Evolutionary conservation across 768 basidiomycete genomes (phyloP).

Genomic region (Rubroboletus pulcherrimus): DNA sequence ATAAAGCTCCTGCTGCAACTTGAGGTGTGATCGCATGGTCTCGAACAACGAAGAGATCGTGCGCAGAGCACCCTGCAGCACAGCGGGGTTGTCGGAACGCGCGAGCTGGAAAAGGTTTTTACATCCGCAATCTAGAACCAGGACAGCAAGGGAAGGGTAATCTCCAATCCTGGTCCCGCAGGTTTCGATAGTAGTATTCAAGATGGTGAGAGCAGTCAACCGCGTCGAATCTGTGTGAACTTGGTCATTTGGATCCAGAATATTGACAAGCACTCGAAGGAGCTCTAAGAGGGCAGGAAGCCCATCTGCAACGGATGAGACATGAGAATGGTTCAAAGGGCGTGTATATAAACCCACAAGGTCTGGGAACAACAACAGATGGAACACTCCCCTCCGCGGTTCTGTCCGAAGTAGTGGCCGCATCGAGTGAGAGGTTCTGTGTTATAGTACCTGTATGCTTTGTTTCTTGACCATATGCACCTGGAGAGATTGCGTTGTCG

Average conservation of each 20-base stretch:
- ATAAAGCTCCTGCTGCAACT: conserved; percentile 94
- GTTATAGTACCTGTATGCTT: neutral
- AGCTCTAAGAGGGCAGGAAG: conserved; percentile 91
- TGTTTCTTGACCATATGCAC: conserved; percentile 8
- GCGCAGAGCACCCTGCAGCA: conserved; percentile 79
- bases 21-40: conserved; percentile 80
- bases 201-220: conserved; percentile 78
- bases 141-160: conserved; percentile 72
- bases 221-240: conserved; percentile 96
- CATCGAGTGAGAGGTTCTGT: neutral
- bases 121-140: conserved; percentile 87
- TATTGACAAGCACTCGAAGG: conserved; percentile 89
- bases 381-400: conserved; percentile 35
- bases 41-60: conserved; percentile 86
- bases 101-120: conserved; percentile 97
- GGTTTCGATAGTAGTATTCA: conserved; percentile 85
- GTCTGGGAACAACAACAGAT: conserved; percentile 15
- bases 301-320: conserved; percentile 52
- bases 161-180: conserved; percentile 71
- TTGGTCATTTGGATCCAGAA: conserved; percentile 91
- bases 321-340: neutral
- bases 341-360: conserved; percentile 15
- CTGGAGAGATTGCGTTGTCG: conserved; percentile 13
- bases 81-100: conserved; percentile 77
- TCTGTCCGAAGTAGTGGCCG: neutral